Conservation (phyloP, 2,329 filamentous ascomycete species). For the Alternaria gansuensis region DNA sequence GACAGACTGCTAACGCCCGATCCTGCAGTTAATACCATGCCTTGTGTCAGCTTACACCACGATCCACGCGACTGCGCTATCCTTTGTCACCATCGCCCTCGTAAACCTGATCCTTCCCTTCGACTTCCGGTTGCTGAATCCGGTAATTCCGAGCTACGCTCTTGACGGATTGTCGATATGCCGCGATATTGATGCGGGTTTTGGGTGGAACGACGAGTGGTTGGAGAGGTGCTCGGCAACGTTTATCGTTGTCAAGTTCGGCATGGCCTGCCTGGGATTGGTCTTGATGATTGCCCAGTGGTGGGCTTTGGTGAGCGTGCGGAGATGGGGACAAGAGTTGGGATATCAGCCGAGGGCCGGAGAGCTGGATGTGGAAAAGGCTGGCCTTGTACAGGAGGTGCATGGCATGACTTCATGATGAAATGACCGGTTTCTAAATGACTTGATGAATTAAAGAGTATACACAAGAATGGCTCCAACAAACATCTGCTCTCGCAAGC, state of each 20-base stretch:
- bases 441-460: conserved; percentile 18
- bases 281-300: conserved; percentile 47
- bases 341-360: conserved; percentile 8
- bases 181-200: conserved; percentile 39
- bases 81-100: conserved; percentile 40
- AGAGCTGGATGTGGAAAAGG: conserved; percentile 29
- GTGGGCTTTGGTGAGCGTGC: conserved; percentile 44
- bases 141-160: conserved; percentile 34
- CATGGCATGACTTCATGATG: conserved; percentile 4
- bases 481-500: not conserved
- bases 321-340: conserved; percentile 38
- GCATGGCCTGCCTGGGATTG: conserved; percentile 34
- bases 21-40: conserved; percentile 32
- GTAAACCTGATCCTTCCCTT: conserved; percentile 38
- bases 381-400: conserved; percentile 11
- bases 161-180: conserved; percentile 38
- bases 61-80: conserved; percentile 39
- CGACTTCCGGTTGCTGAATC: conserved; percentile 30
- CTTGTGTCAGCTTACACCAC: conserved; percentile 41
- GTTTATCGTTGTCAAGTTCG: conserved; percentile 36
- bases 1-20: conserved; percentile 24
- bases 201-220: conserved; percentile 44
- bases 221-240: conserved; percentile 39
- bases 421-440: conserved; percentile 23
- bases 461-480: not conserved